Conservation (phyloP, 169 alveolate species). For the Hepatocystis sp. region DNA sequence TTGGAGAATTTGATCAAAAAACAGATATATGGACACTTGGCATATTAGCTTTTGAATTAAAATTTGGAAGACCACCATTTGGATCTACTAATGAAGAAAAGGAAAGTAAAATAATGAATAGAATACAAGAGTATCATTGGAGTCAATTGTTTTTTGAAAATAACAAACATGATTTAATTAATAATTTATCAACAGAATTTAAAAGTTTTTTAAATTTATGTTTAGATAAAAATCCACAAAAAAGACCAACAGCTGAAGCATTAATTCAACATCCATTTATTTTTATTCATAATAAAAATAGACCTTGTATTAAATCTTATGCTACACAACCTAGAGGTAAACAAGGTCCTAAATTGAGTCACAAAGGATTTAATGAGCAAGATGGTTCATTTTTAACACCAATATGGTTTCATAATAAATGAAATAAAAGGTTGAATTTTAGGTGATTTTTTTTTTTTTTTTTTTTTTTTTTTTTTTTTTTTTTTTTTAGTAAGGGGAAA, state of each 20-base stretch:
- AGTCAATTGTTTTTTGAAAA: slow-evolving; percentile 73
- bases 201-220: slow-evolving; percentile 79
- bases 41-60: slow-evolving; percentile 87
- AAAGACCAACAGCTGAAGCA: slow-evolving; percentile 80
- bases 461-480: no score
- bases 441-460: neutral
- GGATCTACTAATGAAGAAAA: slow-evolving; percentile 85
- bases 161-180: slow-evolving; percentile 57
- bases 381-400: slow-evolving; percentile 67
- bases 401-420: slow-evolving; percentile 66
- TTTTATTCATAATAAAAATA: slow-evolving; percentile 76
- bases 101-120: slow-evolving; percentile 76
- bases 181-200: slow-evolving; percentile 79
- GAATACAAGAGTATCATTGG: slow-evolving; percentile 83
- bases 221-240: slow-evolving; percentile 80
- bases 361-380: slow-evolving; percentile 75
- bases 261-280: slow-evolving; percentile 83
- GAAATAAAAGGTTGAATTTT: neutral
- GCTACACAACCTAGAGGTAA: slow-evolving; percentile 80
- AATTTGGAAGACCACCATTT: slow-evolving; percentile 84
- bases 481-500: no score
- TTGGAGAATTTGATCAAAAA: slow-evolving; percentile 87
- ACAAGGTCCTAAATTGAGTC: slow-evolving; percentile 51
- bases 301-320: slow-evolving; percentile 76
- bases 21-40: slow-evolving; percentile 91